Conservation (phyloP, 306 rosid species). For the Fragaria iinumae region DNA sequence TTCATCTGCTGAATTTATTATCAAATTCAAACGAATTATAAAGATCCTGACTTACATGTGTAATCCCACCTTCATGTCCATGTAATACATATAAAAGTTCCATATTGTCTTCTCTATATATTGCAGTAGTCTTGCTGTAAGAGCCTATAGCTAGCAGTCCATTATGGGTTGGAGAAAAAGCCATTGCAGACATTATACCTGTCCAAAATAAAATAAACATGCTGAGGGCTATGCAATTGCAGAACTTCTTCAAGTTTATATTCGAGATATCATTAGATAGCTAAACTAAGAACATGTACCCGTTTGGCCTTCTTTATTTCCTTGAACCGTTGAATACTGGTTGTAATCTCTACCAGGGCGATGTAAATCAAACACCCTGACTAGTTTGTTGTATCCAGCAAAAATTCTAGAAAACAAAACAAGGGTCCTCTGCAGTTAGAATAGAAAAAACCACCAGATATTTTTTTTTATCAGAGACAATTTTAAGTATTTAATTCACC, state of each 20-base stretch:
- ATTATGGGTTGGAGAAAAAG: constrained; percentile 74
- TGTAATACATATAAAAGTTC: constrained; percentile 83
- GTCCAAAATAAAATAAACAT: constrained; percentile 19
- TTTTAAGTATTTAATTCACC: not conserved
- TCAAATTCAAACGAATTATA: constrained; percentile 22
- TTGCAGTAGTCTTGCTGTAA: constrained; percentile 77
- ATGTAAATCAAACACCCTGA: constrained; percentile 90
- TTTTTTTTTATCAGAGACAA: not conserved
- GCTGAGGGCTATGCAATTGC: constrained; percentile 18
- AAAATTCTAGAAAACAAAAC: constrained; percentile 58
- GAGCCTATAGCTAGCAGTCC: constrained; percentile 95
- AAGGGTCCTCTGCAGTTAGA: constrained; percentile 6
- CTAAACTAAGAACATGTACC: constrained; percentile 41
- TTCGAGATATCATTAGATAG: not conserved
- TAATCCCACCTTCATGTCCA: constrained; percentile 97
- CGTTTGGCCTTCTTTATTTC: constrained; percentile 87
- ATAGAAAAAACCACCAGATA: constrained; percentile 2
- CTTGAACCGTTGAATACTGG: constrained; percentile 65
- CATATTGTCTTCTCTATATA: constrained; percentile 89
- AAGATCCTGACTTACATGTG: constrained; percentile 73
- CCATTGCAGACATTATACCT: constrained; percentile 92
- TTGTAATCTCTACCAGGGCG: constrained; percentile 92
- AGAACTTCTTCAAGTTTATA: not conserved
- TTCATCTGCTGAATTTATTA: constrained; percentile 24
- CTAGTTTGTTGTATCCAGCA: constrained; percentile 92